These are phyloP conservation scores for Sequoiadendron giganteum DNA, from an alignment of 75 land plant genomes.

Conservation along the genomic window DNA sequence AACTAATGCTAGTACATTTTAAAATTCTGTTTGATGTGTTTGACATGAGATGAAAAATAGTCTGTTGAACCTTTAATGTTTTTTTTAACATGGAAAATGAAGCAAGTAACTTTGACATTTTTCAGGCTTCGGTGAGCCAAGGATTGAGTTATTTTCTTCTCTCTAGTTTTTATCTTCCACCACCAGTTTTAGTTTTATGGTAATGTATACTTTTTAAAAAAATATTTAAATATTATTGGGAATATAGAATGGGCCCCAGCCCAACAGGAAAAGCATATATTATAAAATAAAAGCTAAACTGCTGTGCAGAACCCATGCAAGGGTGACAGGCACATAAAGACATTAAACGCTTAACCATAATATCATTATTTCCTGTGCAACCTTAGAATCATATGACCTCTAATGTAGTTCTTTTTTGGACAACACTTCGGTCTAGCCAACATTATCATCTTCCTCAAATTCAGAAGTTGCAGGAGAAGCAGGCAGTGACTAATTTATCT, in stretches of 20 bases:
- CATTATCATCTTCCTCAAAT: too few species aligned
- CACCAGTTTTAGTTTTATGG: background rate
- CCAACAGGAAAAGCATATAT: too few species aligned
- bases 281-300: too few species aligned
- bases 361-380: too few species aligned
- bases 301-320: too few species aligned
- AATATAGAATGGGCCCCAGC: background rate
- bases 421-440: too few species aligned
- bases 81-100: background rate
- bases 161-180: background rate
- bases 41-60: background rate
- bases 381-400: too few species aligned
- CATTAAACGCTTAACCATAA: too few species aligned
- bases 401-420: too few species aligned
- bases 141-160: background rate
- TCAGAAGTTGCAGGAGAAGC: too few species aligned
- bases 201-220: background rate
- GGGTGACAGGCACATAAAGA: too few species aligned
- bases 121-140: background rate
- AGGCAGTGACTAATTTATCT: too few species aligned
- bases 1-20: conserved; percentile 5
- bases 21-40: background rate
- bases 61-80: background rate
- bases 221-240: background rate
- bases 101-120: background rate